A percentile compares a stretch with the other conserved stretches of the same genome.
Conservation (phyloP, 1,284 basidiomycete genomes). For the Schizophyllum amplum region DNA sequence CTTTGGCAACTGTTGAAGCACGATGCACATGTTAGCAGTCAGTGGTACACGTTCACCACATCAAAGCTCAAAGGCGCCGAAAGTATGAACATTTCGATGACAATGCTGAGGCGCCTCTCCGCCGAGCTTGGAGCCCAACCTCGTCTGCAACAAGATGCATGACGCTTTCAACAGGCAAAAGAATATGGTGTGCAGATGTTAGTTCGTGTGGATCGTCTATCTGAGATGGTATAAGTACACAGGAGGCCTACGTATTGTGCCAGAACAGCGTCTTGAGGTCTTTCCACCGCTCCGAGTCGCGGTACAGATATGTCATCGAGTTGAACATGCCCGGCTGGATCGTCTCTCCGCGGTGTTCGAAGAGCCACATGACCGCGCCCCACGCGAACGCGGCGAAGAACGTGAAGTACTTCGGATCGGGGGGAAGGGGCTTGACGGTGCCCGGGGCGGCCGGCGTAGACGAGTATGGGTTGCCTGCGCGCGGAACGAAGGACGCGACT, state of each 20-base stretch:
- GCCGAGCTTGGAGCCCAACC: no score
- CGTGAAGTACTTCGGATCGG: slow-evolving; percentile 77
- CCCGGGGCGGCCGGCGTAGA: slow-evolving; percentile 23
- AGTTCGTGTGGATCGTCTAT: neutral
- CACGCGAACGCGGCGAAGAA: slow-evolving; percentile 87
- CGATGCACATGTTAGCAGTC: no score
- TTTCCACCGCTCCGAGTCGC: slow-evolving; percentile 66
- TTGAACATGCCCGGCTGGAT: slow-evolving; percentile 92
- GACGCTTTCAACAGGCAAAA: neutral
- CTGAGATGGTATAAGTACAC: neutral
- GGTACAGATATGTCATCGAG: slow-evolving; percentile 74
- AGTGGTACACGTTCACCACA: no score
- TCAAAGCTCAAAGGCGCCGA: no score
- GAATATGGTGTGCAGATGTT: neutral
- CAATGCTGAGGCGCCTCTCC: no score
- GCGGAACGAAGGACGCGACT: slow-evolving; percentile 80
- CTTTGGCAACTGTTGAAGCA: no score
- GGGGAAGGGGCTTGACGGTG: slow-evolving; percentile 62
- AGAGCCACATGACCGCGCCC: slow-evolving; percentile 98
- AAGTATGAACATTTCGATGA: no score
- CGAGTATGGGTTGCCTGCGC: slow-evolving; percentile 44
- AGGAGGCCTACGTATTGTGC: slow-evolving; percentile 49
- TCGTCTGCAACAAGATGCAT: no score
- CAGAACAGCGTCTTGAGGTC: slow-evolving; percentile 60
- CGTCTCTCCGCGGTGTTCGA: slow-evolving; percentile 77